phyloP scores from a whole-genome alignment of 2,329 filamentous ascomycete genomes.

The Mollisiaceae sp. region DNA sequence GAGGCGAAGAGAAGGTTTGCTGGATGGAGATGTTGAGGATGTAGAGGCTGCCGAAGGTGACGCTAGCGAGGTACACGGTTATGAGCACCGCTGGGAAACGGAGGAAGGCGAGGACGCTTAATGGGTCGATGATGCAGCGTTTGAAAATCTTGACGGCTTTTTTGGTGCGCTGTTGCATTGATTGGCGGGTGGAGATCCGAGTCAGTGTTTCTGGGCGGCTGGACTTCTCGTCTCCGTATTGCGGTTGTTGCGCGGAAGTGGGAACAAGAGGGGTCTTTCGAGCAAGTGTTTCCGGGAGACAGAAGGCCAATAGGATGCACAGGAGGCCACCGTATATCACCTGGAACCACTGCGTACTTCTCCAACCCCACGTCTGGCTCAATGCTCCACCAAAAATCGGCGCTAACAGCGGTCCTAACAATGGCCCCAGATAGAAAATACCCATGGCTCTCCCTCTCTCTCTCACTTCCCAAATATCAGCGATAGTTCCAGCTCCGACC shows the following conservation, averaged over 20 bases:
- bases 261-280: constrained; percentile 24
- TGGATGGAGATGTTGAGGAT: constrained; percentile 80
- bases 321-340: constrained; percentile 69
- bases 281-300: constrained; percentile 67
- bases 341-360: constrained; percentile 79
- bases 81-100: constrained; percentile 76
- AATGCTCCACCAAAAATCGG: constrained; percentile 79
- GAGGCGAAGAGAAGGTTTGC: constrained; percentile 66
- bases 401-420: constrained; percentile 75
- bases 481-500: constrained; percentile 82
- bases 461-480: constrained; percentile 76
- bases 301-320: constrained; percentile 61
- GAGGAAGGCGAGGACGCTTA: constrained; percentile 72
- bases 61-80: constrained; percentile 74
- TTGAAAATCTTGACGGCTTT: constrained; percentile 59
- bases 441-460: constrained; percentile 83
- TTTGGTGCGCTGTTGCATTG: constrained; percentile 61
- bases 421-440: constrained; percentile 79
- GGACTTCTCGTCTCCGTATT: constrained; percentile 19
- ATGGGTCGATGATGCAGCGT: constrained; percentile 71
- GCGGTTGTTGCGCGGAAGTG: neutral
- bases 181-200: constrained; percentile 66
- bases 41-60: constrained; percentile 78
- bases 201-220: constrained; percentile 40
- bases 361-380: constrained; percentile 73